These are phyloP conservation scores for Trichoderma citrinoviride DNA, from an alignment of 2,329 filamentous ascomycete genomes.

Conservation along the genomic window DNA sequence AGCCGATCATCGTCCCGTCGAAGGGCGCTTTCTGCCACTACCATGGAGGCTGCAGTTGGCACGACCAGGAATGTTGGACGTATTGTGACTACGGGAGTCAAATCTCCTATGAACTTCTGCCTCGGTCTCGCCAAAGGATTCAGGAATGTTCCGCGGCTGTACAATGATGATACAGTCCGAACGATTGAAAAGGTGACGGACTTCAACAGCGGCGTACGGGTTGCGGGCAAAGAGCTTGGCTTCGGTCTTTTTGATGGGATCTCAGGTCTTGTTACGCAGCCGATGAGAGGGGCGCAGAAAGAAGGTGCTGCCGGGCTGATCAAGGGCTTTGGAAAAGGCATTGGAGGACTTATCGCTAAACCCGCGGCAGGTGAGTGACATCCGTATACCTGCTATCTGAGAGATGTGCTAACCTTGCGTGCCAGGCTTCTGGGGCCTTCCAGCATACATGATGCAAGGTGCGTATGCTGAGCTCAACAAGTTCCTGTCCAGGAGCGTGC, in stretches of 20 bases:
- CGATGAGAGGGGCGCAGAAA: constrained; percentile 56
- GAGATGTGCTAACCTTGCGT: neutral
- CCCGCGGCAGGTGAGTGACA: constrained; percentile 66
- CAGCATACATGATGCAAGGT: constrained; percentile 80
- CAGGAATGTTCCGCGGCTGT: constrained; percentile 80
- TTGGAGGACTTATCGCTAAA: constrained; percentile 78
- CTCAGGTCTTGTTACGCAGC: constrained; percentile 76
- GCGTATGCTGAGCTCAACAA: constrained; percentile 75
- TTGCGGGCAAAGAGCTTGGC: constrained; percentile 75
- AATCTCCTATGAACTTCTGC: constrained; percentile 81
- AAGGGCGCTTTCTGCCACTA: constrained; percentile 22
- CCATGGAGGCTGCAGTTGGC: constrained; percentile 59
- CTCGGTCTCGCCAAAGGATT: constrained; percentile 81
- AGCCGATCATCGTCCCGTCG: constrained; percentile 6
- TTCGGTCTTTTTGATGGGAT: constrained; percentile 79
- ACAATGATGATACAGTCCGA: constrained; percentile 78
- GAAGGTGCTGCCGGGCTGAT: constrained; percentile 59
- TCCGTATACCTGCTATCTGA: no score
- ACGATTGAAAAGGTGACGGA: constrained; percentile 77
- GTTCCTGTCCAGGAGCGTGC: constrained; percentile 64
- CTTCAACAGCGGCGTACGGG: constrained; percentile 69
- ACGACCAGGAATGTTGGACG: constrained; percentile 66
- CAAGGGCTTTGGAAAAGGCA: constrained; percentile 78
- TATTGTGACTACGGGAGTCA: constrained; percentile 73
- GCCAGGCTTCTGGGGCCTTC: constrained; percentile 63